Conservation (phyloP, 208 protist genomes). For the Crithidia expoeki region DNA sequence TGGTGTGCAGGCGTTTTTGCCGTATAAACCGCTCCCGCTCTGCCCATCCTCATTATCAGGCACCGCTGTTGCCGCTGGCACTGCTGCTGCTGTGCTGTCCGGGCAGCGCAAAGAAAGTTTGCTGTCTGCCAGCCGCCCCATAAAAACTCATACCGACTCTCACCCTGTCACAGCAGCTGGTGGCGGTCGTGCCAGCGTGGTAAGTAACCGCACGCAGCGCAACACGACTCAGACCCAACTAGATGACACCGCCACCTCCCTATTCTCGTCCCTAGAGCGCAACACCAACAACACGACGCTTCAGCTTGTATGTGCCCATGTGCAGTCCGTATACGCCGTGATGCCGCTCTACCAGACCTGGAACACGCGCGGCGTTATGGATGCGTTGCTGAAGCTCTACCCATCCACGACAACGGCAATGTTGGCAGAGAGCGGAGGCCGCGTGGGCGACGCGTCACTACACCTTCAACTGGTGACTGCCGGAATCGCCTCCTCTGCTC, state of each 20-base stretch:
- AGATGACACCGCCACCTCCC: conserved; percentile 12
- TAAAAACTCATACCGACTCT: not conserved
- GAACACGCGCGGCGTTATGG: conserved; percentile 66
- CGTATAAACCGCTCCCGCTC: not conserved
- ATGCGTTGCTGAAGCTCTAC: conserved; percentile 42
- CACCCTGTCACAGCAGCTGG: not conserved
- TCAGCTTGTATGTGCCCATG: conserved; percentile 51
- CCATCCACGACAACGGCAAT: conserved; percentile 1
- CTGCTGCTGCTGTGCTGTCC: not conserved
- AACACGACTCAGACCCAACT: not conserved
- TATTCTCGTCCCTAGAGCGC: not conserved
- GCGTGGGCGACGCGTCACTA: conserved; percentile 9
- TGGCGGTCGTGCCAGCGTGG: not conserved
- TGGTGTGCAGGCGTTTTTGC: not conserved
- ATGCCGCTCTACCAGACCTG: conserved; percentile 74
- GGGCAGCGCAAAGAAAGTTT: conserved; percentile 5
- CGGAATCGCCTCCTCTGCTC: conserved; percentile 28
- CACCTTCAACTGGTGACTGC: conserved; percentile 52
- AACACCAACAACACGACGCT: conserved; percentile 1
- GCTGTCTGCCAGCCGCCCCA: not conserved
- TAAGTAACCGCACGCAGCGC: conserved; percentile 7
- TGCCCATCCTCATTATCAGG: not conserved
- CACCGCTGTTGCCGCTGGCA: not conserved
- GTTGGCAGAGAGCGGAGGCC: not conserved
- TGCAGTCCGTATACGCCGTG: conserved; percentile 61